These are phyloP conservation scores for Aspergillus calidoustus DNA, from an alignment of 2,329 filamentous ascomycete species.

Conservation along the genomic window DNA sequence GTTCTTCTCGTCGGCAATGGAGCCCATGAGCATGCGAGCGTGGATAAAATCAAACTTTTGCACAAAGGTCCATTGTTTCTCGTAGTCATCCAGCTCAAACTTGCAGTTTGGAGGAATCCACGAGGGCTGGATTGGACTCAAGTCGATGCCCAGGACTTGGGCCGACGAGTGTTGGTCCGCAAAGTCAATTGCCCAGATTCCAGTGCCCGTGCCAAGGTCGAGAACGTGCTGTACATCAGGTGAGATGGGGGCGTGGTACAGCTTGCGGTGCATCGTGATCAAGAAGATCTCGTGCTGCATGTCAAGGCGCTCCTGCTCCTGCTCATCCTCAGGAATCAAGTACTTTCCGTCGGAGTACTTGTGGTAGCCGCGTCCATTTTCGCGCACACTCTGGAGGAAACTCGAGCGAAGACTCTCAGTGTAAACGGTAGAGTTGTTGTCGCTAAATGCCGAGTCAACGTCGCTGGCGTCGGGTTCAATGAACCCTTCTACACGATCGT, in stretches of 20 bases:
- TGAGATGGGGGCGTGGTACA: slow-evolving; percentile 30
- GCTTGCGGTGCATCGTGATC: slow-evolving; percentile 29
- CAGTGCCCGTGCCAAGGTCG: slow-evolving; percentile 50
- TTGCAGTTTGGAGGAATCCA: slow-evolving; percentile 38
- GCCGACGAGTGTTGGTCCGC: slow-evolving; percentile 44
- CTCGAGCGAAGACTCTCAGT: slow-evolving; percentile 30
- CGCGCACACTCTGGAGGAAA: slow-evolving; percentile 41
- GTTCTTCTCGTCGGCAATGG: slow-evolving; percentile 15
- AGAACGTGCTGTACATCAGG: slow-evolving; percentile 36
- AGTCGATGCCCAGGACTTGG: slow-evolving; percentile 52
- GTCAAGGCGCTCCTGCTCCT: slow-evolving; percentile 39
- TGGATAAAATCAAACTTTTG: slow-evolving; percentile 38
- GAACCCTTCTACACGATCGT: neutral
- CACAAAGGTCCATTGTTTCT: slow-evolving; percentile 31
- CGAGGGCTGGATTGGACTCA: slow-evolving; percentile 55
- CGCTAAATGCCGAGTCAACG: slow-evolving; percentile 1
- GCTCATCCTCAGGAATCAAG: slow-evolving; percentile 39
- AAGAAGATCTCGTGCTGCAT: slow-evolving; percentile 21
- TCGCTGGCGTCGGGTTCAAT: slow-evolving; percentile 5
- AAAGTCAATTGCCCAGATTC: slow-evolving; percentile 36
- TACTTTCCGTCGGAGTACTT: slow-evolving; percentile 32
- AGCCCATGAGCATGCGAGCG: slow-evolving; percentile 28
- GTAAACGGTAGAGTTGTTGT: slow-evolving; percentile 13
- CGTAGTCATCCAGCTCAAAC: slow-evolving; percentile 37
- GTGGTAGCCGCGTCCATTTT: slow-evolving; percentile 47